These are phyloP conservation scores for Mycena sanguinolenta DNA, from an alignment of 768 basidiomycete species.

Conservation along the genomic window DNA sequence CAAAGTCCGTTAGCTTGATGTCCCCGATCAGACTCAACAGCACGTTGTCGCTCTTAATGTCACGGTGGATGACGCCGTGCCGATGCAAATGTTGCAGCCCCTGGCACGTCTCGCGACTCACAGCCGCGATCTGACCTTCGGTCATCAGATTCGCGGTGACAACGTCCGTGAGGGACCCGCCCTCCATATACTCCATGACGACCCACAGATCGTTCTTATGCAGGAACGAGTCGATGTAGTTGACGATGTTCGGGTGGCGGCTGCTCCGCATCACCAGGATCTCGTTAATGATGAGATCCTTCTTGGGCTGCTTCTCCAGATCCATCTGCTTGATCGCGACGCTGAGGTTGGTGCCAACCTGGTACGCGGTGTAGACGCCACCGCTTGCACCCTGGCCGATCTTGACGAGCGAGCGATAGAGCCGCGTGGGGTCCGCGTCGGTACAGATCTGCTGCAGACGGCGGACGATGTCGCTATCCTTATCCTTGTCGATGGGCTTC, in stretches of 20 bases:
- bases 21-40: conserved; percentile 93
- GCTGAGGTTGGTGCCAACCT: conserved; percentile 92
- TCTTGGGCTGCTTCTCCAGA: conserved; percentile 99
- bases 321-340: conserved; percentile 99
- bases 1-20: conserved; percentile 98
- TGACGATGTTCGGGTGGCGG: conserved; percentile 98
- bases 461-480: conserved; percentile 91
- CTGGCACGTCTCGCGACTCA: conserved; percentile 92
- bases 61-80: conserved; percentile 97
- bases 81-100: conserved; percentile 95
- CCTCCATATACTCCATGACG: conserved; percentile 99
- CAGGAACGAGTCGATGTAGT: conserved; percentile 98
- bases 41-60: conserved; percentile 99
- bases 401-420: conserved; percentile 94
- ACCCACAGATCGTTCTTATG: conserved; percentile 99
- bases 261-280: conserved; percentile 99
- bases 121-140: conserved; percentile 98
- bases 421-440: conserved; percentile 94
- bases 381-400: conserved; percentile 99
- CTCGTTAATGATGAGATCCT: conserved; percentile 99
- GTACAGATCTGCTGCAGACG: conserved; percentile 95
- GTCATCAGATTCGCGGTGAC: conserved; percentile 97
- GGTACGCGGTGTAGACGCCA: conserved; percentile 98
- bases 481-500: conserved; percentile 82
- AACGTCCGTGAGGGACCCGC: conserved; percentile 93